Evolutionary conservation across 1,284 basidiomycete genomes (phyloP).

Genomic region (Apiotrichum brassicae): DNA sequence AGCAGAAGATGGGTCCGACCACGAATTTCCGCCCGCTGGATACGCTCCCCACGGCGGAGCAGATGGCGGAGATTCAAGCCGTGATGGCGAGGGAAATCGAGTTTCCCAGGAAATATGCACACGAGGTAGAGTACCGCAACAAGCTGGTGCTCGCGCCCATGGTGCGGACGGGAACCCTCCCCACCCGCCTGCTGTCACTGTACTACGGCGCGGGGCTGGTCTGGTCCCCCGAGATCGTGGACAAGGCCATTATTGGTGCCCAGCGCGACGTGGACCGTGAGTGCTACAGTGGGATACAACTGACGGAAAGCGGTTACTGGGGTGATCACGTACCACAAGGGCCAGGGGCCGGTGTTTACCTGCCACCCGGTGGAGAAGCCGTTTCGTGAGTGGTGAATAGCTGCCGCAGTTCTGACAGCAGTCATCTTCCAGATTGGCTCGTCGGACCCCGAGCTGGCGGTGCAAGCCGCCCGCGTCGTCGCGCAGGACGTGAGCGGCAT

Average conservation of each 20-base stretch:
- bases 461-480: constrained; percentile 80
- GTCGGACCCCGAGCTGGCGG: constrained; percentile 78
- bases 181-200: constrained; percentile 65
- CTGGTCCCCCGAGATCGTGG: constrained; percentile 95
- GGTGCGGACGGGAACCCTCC: constrained; percentile 76
- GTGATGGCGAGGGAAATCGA: constrained; percentile 38
- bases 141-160: constrained; percentile 87
- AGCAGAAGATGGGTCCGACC: background rate
- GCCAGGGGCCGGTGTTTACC: constrained; percentile 76
- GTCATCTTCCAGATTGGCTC: constrained; percentile 75
- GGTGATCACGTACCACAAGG: constrained; percentile 74
- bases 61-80: constrained; percentile 11
- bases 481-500: constrained; percentile 87
- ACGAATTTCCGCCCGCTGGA: background rate
- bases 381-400: constrained; percentile 50
- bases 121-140: constrained; percentile 54
- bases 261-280: constrained; percentile 75
- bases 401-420: constrained; percentile 6
- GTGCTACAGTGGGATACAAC: constrained; percentile 37
- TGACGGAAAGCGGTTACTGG: constrained; percentile 64
- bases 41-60: constrained; percentile 1
- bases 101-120: constrained; percentile 25
- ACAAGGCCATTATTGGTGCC: constrained; percentile 87
- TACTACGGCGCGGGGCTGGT: constrained; percentile 92
- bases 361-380: constrained; percentile 92